Percentiles rank a stretch among this genome's conserved stretches.
phyloP scores from a whole-genome alignment of 2,329 filamentous ascomycete genomes.

The Sclerotinia subarctica region DNA sequence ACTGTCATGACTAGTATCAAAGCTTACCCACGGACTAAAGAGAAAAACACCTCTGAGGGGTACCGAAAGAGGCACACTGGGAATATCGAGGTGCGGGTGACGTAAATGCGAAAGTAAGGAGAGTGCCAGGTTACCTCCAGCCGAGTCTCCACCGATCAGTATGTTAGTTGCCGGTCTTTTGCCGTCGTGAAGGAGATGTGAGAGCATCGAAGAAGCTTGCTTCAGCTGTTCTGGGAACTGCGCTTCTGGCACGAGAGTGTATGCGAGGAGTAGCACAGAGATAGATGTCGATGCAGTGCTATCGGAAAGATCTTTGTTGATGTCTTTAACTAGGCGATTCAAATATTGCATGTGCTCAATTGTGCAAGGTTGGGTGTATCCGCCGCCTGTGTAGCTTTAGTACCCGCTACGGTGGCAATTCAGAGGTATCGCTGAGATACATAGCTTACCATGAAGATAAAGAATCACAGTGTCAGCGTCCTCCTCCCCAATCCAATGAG shows the following conservation, averaged over 20 bases:
- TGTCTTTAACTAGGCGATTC: background rate
- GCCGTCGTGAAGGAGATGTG: background rate
- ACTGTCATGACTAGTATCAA: background rate
- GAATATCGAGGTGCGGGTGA: background rate
- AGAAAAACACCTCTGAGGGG: background rate
- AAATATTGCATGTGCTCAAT: slow-evolving; percentile 4
- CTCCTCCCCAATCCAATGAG: background rate
- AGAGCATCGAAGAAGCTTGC: background rate
- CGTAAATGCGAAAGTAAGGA: background rate
- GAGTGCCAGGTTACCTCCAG: background rate
- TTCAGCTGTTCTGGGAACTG: background rate
- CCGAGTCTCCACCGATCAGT: background rate
- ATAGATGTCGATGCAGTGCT: background rate
- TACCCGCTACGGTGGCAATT: background rate
- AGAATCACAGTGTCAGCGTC: slow-evolving; percentile 5
- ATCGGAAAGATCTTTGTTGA: background rate
- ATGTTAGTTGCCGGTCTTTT: background rate
- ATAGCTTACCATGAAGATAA: background rate
- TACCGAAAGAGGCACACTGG: background rate
- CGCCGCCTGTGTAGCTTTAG: background rate
- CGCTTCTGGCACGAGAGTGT: background rate
- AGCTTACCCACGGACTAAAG: background rate
- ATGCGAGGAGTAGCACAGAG: background rate
- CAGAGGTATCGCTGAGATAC: no score
- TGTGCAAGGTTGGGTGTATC: slow-evolving; percentile 3